Percentiles rank a stretch among this genome's conserved stretches.
Conservation (phyloP, 2,329 filamentous ascomycete species). For the Sporothrix pseudoabietina region DNA sequence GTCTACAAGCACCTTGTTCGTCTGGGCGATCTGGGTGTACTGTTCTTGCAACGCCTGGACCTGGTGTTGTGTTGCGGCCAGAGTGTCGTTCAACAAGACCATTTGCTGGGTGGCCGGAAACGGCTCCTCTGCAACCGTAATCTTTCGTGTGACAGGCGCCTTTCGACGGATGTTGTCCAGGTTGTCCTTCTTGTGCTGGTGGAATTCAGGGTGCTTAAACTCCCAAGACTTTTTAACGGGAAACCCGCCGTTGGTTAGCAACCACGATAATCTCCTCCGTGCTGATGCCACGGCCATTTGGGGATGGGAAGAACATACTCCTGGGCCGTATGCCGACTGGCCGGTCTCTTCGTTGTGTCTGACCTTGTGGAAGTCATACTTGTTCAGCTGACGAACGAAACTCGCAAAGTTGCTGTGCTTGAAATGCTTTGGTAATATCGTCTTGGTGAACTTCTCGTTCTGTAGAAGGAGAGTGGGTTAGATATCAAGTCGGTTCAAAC, state of each 20-base stretch:
- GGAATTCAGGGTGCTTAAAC: constrained; percentile 96
- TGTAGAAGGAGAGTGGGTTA: constrained; percentile 45
- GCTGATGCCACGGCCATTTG: no score
- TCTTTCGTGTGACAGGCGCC: constrained; percentile 85
- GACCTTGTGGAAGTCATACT: constrained; percentile 85
- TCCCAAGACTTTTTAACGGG: constrained; percentile 71
- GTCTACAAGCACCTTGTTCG: constrained; percentile 63
- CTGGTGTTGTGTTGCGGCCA: constrained; percentile 89
- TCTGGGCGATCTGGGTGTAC: constrained; percentile 73
- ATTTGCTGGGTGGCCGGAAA: constrained; percentile 84
- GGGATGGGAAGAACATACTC: constrained; percentile 53
- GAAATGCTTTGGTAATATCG: constrained; percentile 96
- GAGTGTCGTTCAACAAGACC: constrained; percentile 81
- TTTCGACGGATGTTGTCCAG: constrained; percentile 96
- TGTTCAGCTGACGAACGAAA: constrained; percentile 74
- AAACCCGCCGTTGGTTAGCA: constrained; percentile 24
- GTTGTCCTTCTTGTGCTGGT: constrained; percentile 92
- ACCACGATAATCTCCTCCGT: neutral
- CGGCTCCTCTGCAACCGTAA: constrained; percentile 63
- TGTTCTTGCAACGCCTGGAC: constrained; percentile 84
- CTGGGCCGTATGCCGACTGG: constrained; percentile 77
- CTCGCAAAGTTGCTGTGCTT: constrained; percentile 99
- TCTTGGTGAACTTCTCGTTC: constrained; percentile 98
- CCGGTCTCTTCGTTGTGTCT: constrained; percentile 85
- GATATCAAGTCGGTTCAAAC: neutral